Base-by-base conservation (phyloP, 1,284 basidiomycete species). In the Ceratobasidium sp. region DNA sequence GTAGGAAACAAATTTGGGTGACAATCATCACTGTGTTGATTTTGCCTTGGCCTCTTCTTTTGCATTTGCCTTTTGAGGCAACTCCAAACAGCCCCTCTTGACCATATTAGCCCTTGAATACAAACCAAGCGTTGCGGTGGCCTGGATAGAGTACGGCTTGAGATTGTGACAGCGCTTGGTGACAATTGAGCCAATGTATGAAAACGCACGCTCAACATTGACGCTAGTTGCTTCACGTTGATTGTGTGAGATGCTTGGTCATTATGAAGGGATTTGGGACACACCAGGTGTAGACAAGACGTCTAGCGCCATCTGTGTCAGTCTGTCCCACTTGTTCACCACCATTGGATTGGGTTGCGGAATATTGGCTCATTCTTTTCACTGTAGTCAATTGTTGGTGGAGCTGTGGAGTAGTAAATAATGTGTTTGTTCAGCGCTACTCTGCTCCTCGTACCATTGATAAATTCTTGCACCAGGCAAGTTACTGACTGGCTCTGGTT, bases 291-390 rank as follows among this genome's bases (percentile, higher is more conserved):
- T 32, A 23, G 41, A 32, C 23, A 61, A 32, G 30, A 61, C 26
- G 39, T 61, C 43, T n/a, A 61, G 41, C 16, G 41, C 59, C 59
- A 61, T 61, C 41, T 61, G 59, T 4, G 59, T 61, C 21, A 61
- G 41, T 6, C 59, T 34, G 41, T 61, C 26, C 16, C 23, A n/a
- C 58, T 59, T 36, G 34, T 59, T 43, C 21, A 32, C 61, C 61
- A 64, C 61, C 61, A 64, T 1, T 14, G 2, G 30, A 64, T 45
- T 1, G 61, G 61, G 26, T 64, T 50, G 14, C 23, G 45, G 1
- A 52, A 21, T 2, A 39, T 5, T 8, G 48, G 45, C 5, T 39
- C 28, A 9, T 46, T 32, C 3, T 32, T 39, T 45, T 5, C 21
- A 2, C 16, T 14, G 16, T 32, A 26, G n/a, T 62, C 43, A 26